A percentile compares a stretch with the other conserved stretches of the same genome.
phyloP scores from a whole-genome alignment of 1,284 basidiomycete species.

The Heliocybe sulcata region DNA sequence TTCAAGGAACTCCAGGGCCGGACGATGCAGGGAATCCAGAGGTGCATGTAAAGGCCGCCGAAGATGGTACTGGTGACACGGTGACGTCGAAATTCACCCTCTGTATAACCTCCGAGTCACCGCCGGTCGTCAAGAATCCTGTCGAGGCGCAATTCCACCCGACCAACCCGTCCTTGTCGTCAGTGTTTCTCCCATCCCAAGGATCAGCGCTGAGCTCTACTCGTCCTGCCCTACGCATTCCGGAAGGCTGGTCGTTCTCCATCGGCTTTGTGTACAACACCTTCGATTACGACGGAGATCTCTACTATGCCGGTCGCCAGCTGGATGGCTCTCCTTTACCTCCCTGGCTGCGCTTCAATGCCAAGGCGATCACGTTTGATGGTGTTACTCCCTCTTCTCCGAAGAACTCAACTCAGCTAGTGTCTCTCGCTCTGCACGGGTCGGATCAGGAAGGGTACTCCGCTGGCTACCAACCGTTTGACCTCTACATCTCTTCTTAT shows the following conservation, averaged over 20 bases:
- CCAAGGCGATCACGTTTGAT: constrained; percentile 64
- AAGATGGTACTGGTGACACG: constrained; percentile 31
- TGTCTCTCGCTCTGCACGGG: constrained; percentile 53
- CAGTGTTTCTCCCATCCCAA: constrained; percentile 51
- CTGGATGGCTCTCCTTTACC: constrained; percentile 68
- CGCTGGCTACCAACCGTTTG: constrained; percentile 41
- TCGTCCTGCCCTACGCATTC: constrained; percentile 68
- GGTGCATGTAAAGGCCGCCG: constrained; percentile 50
- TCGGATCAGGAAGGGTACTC: constrained; percentile 65
- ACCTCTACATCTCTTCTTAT: constrained; percentile 52
- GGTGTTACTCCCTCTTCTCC: constrained; percentile 60
- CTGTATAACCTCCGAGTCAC: constrained; percentile 49
- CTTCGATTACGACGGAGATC: constrained; percentile 36
- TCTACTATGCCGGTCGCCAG: constrained; percentile 66
- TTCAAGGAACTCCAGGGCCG: constrained; percentile 51
- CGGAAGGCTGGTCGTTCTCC: constrained; percentile 85
- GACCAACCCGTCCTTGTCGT: constrained; percentile 57
- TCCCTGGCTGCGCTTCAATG: constrained; percentile 69
- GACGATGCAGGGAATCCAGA: constrained; percentile 49
- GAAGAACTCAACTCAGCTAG: constrained; percentile 26
- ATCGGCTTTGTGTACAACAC: constrained; percentile 76
- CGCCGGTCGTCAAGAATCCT: constrained; percentile 49
- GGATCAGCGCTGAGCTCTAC: constrained; percentile 46
- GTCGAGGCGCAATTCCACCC: constrained; percentile 55
- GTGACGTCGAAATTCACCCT: constrained; percentile 50